Percentiles rank a stretch among this genome's conserved stretches.
These are phyloP conservation scores for Cutaneotrichosporon cyanovorans DNA, from an alignment of 1,284 basidiomycete species.

Conservation along the genomic window DNA sequence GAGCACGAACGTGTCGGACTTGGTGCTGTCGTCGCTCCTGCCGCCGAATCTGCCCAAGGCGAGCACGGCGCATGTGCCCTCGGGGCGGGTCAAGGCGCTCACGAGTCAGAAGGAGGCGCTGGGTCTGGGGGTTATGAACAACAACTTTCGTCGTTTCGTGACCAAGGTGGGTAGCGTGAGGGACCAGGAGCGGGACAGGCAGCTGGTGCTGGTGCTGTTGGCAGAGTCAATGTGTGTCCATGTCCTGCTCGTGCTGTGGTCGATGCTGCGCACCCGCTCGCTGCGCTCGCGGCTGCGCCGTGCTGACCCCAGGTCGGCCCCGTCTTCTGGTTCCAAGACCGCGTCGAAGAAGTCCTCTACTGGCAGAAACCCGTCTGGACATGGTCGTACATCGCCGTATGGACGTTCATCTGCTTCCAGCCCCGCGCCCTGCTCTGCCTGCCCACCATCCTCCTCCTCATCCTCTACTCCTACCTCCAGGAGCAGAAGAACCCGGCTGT, in stretches of 20 bases:
- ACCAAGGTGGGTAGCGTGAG: constrained; percentile 29
- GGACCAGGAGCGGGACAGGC: background rate
- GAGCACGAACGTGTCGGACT: constrained; percentile 38
- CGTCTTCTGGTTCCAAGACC: constrained; percentile 45
- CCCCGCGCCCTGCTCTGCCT: constrained; percentile 40
- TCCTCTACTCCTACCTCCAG: constrained; percentile 37
- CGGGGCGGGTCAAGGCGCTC: constrained; percentile 22
- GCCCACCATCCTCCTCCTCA: constrained; percentile 33
- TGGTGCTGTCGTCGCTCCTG: constrained; percentile 33
- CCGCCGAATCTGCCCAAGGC: constrained; percentile 39
- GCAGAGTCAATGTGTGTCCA: no score
- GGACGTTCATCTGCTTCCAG: constrained; percentile 45
- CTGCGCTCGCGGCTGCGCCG: background rate
- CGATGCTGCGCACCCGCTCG: background rate
- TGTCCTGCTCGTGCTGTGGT: background rate
- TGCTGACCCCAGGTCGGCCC: constrained; percentile 35
- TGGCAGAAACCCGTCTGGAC: constrained; percentile 46
- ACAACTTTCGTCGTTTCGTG: constrained; percentile 44
- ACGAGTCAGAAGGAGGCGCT: constrained; percentile 38
- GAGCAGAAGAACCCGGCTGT: constrained; percentile 30
- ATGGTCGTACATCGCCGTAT: constrained; percentile 40
- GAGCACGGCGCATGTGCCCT: constrained; percentile 7
- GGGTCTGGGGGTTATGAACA: constrained; percentile 37
- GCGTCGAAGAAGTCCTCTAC: constrained; percentile 45
- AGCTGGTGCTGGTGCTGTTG: background rate